Evolutionary conservation across 495 filamentous ascomycete genomes (phyloP).

Genomic region (Venustampulla echinocandica): DNA sequence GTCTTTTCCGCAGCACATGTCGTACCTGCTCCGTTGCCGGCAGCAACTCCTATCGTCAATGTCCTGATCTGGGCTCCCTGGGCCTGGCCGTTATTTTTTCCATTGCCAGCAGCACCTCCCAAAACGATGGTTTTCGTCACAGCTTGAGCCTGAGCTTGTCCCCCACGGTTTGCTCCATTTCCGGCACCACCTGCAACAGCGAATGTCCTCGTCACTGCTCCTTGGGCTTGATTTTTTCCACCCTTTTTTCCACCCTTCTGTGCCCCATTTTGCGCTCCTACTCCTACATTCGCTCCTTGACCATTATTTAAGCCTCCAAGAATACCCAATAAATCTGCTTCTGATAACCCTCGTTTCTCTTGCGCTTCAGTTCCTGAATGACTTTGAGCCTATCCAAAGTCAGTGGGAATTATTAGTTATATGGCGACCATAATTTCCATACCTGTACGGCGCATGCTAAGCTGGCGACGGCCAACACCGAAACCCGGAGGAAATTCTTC

Average conservation of each 20-base stretch:
- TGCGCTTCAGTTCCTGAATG: constrained; percentile 1
- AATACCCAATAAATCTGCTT: constrained; percentile 12
- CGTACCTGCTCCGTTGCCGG: background rate
- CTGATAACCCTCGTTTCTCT: constrained; percentile 11
- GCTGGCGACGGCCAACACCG: constrained; percentile 8
- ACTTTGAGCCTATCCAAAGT: constrained; percentile 9
- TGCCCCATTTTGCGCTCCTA: background rate
- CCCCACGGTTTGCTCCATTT: background rate
- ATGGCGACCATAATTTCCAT: background rate
- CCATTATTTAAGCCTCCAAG: background rate
- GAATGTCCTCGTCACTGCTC: background rate
- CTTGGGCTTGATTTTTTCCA: background rate
- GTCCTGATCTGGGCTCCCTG: background rate
- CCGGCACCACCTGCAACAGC: background rate
- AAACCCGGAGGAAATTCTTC: constrained; percentile 10
- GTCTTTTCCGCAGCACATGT: constrained; percentile 7
- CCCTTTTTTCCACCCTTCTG: background rate
- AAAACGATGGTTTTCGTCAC: background rate
- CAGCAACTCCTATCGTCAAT: background rate
- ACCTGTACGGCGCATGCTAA: constrained; percentile 14
- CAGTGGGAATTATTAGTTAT: constrained; percentile 1
- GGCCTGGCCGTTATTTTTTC: background rate
- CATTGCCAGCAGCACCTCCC: background rate
- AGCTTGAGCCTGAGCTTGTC: background rate
- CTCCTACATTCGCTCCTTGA: background rate